Evolutionary conservation across 805 yeast genomes (phyloP), one percentile per base, ranked within the genome.

Genomic region (Spathaspora sp.): DNA sequence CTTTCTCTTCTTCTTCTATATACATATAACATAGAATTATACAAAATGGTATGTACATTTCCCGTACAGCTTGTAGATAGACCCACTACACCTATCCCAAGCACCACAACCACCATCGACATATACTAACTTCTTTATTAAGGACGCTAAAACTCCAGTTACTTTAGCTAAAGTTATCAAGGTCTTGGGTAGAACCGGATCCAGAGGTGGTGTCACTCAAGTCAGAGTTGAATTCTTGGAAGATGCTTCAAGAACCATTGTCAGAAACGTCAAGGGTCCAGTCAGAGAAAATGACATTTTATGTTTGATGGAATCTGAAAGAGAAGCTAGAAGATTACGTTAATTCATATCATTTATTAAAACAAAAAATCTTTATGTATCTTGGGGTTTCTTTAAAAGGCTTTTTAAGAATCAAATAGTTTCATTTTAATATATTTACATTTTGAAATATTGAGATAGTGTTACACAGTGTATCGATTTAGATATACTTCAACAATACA

Each of bases 161-260:
- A 94, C 97, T 83, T 89, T 93, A 80, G 99, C 98, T 77, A 93
- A 93, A 86, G 99, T 93, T 76, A 90, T 90, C 81, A 94, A 93
- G 85, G 98, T 93, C 78, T 86, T 93, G 80, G 98, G 98, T 79
- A 93, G 99, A 83, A 93, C 99, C 87, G 99, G 99, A 78, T 93
- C 99, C 78, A 93, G 98, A 83, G 98, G 98, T 88, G 97, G 97
- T 72, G 78, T 74, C 63, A 74, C 78, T 66, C 78, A 74, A 66
- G 78, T 74, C 63, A 70, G 78, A 70, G 78, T 74, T 57, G 76
- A 74, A 68, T 73, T 74, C 69, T 66, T 74, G 60, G 78, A 74
- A 65, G 78, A 73, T 59, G 59, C 76, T 52, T 63, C 77, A 63
- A 74, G 78, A 73, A 72, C 77, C 59, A 74, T 74, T 56, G 78